Conservation (phyloP, 768 basidiomycete species). For the Rhodosporidiobolus odoratus region DNA sequence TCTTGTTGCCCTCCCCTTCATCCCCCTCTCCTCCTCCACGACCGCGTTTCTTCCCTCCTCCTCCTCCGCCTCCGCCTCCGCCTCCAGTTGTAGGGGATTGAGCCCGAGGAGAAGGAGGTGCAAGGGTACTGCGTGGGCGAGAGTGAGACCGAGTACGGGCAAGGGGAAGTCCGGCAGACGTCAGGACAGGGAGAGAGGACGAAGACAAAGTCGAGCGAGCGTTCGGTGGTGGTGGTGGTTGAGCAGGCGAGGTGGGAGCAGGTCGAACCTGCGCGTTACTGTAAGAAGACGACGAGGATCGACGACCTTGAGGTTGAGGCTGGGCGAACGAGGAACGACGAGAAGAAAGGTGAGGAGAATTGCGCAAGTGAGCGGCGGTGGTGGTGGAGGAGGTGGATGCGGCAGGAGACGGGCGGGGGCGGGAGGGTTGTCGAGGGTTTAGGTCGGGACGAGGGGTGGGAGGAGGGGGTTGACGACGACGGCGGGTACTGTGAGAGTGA, state of each 20-base stretch:
- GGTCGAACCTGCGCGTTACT: neutral
- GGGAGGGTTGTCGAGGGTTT: neutral
- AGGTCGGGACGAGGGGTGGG: slow-evolving; percentile 2
- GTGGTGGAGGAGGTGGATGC: neutral
- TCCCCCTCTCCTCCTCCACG: neutral
- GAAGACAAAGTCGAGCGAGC: neutral
- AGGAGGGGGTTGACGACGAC: neutral
- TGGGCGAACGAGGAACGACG: neutral
- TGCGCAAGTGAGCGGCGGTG: too few species aligned
- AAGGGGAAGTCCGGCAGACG: neutral
- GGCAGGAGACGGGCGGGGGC: neutral
- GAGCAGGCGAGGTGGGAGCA: neutral
- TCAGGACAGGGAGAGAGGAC: neutral
- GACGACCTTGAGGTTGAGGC: neutral
- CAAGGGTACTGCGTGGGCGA: neutral
- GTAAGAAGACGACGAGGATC: neutral
- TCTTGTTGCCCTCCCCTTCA: neutral
- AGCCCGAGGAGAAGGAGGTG: neutral
- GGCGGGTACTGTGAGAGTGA: neutral
- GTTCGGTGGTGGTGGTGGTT: neutral
- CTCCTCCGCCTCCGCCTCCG: neutral
- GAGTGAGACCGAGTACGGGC: neutral
- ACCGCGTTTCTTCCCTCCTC: slow-evolving; percentile 3
- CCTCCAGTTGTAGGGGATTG: neutral
- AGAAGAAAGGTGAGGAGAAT: neutral